phyloP scores from a whole-genome alignment of 2,329 filamentous ascomycete genomes.

The Pseudocercospora vitis region DNA sequence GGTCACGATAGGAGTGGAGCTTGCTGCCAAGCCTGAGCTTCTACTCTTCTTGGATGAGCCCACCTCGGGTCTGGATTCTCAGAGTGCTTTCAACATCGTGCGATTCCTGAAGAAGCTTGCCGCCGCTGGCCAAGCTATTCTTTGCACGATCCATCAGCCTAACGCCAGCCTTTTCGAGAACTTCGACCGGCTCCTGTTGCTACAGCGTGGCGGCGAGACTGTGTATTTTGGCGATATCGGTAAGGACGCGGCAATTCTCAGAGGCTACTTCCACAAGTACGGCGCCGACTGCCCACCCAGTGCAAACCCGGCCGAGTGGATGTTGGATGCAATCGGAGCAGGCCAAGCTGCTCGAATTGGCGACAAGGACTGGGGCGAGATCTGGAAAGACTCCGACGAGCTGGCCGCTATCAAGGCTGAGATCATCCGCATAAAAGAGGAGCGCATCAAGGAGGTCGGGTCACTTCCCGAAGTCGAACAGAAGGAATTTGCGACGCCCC shows the following conservation, averaged over 20 bases:
- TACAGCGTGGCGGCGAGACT: slow-evolving; percentile 74
- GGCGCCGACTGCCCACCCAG: slow-evolving; percentile 57
- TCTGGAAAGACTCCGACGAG: slow-evolving; percentile 74
- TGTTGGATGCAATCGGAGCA: slow-evolving; percentile 81
- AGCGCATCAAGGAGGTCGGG: slow-evolving; percentile 53
- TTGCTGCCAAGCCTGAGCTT: slow-evolving; percentile 66
- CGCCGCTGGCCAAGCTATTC: slow-evolving; percentile 78
- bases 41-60: slow-evolving; percentile 78
- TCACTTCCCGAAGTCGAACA: slow-evolving; percentile 52
- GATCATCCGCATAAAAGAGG: slow-evolving; percentile 65
- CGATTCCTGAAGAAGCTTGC: slow-evolving; percentile 76
- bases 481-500: slow-evolving; percentile 78
- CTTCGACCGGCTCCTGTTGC: slow-evolving; percentile 77
- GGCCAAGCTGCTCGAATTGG: slow-evolving; percentile 71
- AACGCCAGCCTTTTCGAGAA: slow-evolving; percentile 84
- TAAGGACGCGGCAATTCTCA: slow-evolving; percentile 68
- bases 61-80: slow-evolving; percentile 70
- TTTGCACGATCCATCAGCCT: slow-evolving; percentile 90
- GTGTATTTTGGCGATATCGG: slow-evolving; percentile 88
- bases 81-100: slow-evolving; percentile 74
- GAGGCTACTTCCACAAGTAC: slow-evolving; percentile 52
- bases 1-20: slow-evolving; percentile 63
- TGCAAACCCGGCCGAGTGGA: slow-evolving; percentile 78
- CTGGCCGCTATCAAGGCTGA: slow-evolving; percentile 64
- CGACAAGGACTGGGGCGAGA: slow-evolving; percentile 74